These are phyloP conservation scores for Circinella minor DNA, from an alignment of 371 early-diverging fungal species.

Conservation along the genomic window DNA sequence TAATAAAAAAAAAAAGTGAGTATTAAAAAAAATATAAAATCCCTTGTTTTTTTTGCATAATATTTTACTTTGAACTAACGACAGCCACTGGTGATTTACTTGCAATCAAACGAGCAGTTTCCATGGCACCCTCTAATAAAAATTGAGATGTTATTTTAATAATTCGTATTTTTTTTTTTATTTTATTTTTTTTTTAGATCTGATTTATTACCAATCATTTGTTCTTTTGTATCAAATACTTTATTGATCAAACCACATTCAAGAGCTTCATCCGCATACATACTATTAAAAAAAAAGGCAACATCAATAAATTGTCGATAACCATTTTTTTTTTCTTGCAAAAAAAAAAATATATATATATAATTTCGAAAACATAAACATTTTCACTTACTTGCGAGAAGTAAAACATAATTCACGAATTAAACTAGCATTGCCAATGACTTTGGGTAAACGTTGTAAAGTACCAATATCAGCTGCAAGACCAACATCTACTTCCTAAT, in stretches of 20 bases:
- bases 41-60: too few species aligned
- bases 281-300: background rate
- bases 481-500: conserved; percentile 86
- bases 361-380: too few species aligned
- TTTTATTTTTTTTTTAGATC: too few species aligned
- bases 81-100: conserved; percentile 91
- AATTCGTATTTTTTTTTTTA: too few species aligned
- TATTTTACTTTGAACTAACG: conserved; percentile 59
- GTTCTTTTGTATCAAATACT: conserved; percentile 62
- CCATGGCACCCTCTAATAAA: conserved; percentile 64
- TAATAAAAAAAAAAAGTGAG: too few species aligned
- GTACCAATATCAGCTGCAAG: conserved; percentile 91
- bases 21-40: too few species aligned
- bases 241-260: conserved; percentile 80
- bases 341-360: too few species aligned
- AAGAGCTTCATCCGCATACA: conserved; percentile 76
- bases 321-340: background rate
- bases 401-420: conserved; percentile 90
- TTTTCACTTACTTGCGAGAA: conserved; percentile 63
- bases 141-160: background rate
- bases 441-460: conserved; percentile 92
- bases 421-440: conserved; percentile 90
- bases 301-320: too few species aligned
- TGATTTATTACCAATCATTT: conserved; percentile 43
- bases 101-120: conserved; percentile 79